These are phyloP conservation scores for Tricholoma sp. DNA, from an alignment of 768 basidiomycete genomes.

Conservation along the genomic window DNA sequence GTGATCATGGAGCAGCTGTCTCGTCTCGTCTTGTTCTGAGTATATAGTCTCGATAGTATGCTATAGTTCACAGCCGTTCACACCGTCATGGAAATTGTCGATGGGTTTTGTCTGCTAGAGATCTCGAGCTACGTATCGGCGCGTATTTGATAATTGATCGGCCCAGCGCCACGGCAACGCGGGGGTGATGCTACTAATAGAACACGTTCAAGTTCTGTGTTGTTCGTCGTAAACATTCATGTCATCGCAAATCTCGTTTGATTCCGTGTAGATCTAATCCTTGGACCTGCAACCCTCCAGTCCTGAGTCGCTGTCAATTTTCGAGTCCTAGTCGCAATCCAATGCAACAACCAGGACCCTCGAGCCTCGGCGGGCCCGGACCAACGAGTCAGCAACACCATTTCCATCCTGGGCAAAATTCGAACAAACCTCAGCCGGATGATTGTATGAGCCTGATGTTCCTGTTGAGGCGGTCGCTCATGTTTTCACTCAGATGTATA, in stretches of 20 bases:
- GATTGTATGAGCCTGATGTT: conserved; percentile 31
- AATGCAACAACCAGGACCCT: conserved; percentile 37
- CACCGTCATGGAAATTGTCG: too few relatives aligned
- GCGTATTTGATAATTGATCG: too few relatives aligned
- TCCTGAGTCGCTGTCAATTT: background rate
- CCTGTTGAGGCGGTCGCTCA: conserved; percentile 3
- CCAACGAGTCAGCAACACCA: conserved; percentile 26
- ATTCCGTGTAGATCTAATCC: conserved; percentile 7
- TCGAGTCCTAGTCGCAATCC: conserved; percentile 5
- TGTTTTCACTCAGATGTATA: conserved; percentile 71
- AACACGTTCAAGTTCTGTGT: conserved; percentile 8
- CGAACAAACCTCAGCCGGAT: conserved; percentile 35
- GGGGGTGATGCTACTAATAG: conserved; percentile 16
- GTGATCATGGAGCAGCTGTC: too few relatives aligned
- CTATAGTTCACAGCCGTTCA: too few relatives aligned
- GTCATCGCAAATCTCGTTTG: conserved; percentile 4
- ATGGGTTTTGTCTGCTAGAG: too few relatives aligned
- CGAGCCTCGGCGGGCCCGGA: conserved; percentile 23
- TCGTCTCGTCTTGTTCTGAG: too few relatives aligned
- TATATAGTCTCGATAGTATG: too few relatives aligned
- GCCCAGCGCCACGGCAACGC: conserved; percentile 5
- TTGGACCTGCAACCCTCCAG: conserved; percentile 11
- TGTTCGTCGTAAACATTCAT: background rate
- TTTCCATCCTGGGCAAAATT: conserved; percentile 29
- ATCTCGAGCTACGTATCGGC: too few relatives aligned